These are phyloP conservation scores for Xylaria curta DNA, from an alignment of 495 filamentous ascomycete species.

Conservation along the genomic window DNA sequence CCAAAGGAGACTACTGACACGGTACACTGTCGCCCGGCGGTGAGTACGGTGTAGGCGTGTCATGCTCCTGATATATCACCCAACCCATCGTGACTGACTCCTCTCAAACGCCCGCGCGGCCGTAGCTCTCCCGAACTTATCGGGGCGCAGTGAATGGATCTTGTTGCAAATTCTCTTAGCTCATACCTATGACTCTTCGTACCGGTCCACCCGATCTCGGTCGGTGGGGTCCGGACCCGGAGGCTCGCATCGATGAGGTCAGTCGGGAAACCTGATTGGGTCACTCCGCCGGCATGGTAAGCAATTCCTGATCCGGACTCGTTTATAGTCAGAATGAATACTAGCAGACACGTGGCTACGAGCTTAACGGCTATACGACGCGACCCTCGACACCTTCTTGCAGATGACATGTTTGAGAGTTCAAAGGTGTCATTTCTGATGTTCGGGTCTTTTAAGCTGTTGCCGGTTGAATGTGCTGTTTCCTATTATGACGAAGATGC, in stretches of 20 bases:
- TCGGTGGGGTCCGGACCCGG: conserved; percentile 25
- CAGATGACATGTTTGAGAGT: too few species aligned
- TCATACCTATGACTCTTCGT: conserved; percentile 10
- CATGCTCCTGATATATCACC: background rate
- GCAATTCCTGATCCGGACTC: background rate
- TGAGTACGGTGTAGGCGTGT: background rate
- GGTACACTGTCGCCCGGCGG: background rate
- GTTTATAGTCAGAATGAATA: background rate
- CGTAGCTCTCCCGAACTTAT: conserved; percentile 8
- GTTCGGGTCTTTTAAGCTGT: too few species aligned
- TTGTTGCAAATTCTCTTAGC: conserved; percentile 11
- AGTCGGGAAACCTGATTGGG: conserved; percentile 18
- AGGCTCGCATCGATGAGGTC: conserved; percentile 6
- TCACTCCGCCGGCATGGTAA: conserved; percentile 1
- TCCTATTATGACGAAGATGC: too few species aligned
- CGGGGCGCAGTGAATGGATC: background rate
- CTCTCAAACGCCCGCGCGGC: background rate
- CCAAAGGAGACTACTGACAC: background rate
- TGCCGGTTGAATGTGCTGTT: too few species aligned
- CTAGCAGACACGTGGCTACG: conserved; percentile 10
- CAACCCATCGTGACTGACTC: conserved; percentile 7
- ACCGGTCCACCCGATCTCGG: conserved; percentile 23
- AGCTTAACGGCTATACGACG: background rate
- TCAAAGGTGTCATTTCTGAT: too few species aligned
- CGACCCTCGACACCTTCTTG: background rate